phyloP scores from a whole-genome alignment of 2,329 filamentous ascomycete genomes.

The Hawksworthiomyces lignivorus region DNA sequence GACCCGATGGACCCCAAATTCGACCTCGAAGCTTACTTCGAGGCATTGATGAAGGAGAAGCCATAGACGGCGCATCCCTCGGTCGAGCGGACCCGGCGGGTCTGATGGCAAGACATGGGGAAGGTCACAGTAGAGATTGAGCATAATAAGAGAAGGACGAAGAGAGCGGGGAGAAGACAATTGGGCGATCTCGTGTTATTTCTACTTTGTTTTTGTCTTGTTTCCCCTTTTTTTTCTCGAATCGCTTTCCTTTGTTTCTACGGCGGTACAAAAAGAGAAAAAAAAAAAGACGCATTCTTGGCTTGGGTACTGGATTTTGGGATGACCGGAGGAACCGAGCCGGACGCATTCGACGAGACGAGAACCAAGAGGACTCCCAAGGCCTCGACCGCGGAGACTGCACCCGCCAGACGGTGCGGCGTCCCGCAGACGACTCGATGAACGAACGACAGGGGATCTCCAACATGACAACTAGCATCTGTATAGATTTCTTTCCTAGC shows the following conservation, averaged over 20 bases:
- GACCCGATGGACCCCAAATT: constrained; percentile 82
- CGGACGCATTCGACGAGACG: background rate
- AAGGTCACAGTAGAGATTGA: constrained; percentile 3
- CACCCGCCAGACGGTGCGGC: background rate
- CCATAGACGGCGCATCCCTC: constrained; percentile 27
- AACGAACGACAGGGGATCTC: background rate
- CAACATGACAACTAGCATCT: constrained; percentile 17
- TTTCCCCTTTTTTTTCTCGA: constrained; percentile 1
- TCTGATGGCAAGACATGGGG: too few relatives aligned
- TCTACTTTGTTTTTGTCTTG: background rate
- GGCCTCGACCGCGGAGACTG: too few relatives aligned
- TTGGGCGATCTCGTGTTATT: background rate
- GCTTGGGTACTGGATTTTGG: constrained; percentile 3
- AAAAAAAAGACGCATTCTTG: constrained; percentile 6
- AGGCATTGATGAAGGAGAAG: constrained; percentile 49
- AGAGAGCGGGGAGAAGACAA: background rate
- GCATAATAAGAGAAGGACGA: constrained; percentile 5
- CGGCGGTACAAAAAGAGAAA: background rate
- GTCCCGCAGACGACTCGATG: background rate
- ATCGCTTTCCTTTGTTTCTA: background rate
- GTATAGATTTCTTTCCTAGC: constrained; percentile 42
- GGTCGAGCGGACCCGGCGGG: constrained; percentile 5
- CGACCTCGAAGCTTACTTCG: constrained; percentile 81
- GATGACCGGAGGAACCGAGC: background rate
- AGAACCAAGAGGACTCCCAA: too few relatives aligned